Evolutionary conservation across 2,329 filamentous ascomycete species (phyloP).

Genomic region (Aspergillus sp.): DNA sequence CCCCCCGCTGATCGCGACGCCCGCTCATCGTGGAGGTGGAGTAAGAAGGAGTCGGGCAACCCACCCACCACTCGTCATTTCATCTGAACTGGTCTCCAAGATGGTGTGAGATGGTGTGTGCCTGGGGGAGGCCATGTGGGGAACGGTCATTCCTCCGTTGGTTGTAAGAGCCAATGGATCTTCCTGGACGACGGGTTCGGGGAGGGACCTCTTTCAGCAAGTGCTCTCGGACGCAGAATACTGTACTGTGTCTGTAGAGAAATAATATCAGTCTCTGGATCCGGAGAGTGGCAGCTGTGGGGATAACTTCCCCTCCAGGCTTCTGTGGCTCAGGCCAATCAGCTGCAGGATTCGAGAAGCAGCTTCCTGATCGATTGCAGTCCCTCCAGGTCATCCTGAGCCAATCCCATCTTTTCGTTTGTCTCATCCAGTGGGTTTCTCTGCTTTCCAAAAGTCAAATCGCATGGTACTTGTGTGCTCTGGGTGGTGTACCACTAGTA

Average conservation of each 20-base stretch:
- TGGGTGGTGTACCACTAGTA: neutral
- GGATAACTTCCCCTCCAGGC: slow-evolving; percentile 1
- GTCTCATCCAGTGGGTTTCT: neutral
- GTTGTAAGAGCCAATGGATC: neutral
- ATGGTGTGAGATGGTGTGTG: slow-evolving; percentile 6
- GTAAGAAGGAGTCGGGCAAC: neutral
- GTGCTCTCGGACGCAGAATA: neutral
- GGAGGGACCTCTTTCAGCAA: neutral
- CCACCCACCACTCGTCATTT: neutral
- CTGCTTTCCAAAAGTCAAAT: neutral
- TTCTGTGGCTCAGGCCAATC: slow-evolving; percentile 9
- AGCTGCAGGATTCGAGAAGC: neutral
- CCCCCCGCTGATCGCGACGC: neutral
- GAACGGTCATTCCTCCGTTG: slow-evolving; percentile 3
- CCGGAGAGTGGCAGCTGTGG: slow-evolving; percentile 21
- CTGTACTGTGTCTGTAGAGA: slow-evolving; percentile 6
- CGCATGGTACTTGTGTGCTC: neutral
- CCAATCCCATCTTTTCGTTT: neutral
- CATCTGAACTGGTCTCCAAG: neutral
- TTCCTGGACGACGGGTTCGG: slow-evolving; percentile 7
- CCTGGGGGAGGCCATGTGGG: slow-evolving; percentile 9
- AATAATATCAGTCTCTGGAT: slow-evolving; percentile 14
- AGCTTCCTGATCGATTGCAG: neutral
- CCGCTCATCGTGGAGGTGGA: neutral
- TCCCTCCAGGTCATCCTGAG: neutral